Evolutionary conservation across 176 grass and related monocot genomes (phyloP), one percentile per base, ranked within the genome.

Genomic region (Ensete ventricosum): DNA sequence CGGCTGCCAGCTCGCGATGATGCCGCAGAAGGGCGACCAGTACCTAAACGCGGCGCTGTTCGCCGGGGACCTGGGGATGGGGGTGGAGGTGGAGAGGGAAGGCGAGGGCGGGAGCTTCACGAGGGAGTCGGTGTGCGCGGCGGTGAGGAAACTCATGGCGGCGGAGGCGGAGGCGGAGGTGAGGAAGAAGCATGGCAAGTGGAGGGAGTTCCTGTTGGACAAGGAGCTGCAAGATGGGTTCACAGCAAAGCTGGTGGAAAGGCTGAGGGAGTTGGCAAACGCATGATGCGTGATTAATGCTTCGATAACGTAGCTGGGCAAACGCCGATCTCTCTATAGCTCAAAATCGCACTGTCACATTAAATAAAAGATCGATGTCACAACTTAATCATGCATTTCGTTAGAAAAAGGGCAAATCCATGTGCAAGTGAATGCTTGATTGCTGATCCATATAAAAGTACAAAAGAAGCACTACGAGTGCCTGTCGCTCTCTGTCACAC

Each of bases 1-100:
- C 1, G 73, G 70, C n/a, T 83, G 83, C 59, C 67, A 62, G 13
- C 73, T 89, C 0, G 87, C 82, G 49, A 55, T 88, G 74, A 52
- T 84, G 55, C 86, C 86, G 51, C 76, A 79, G 76, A 88, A 88
- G 71, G 55, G 64, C 27, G 82, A 88, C 55, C 86, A 88, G 67
- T 85, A 14, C 80, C 13, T 82, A 8, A 85, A 85, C 49, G 78
- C 81, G 2, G 26, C 68, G 12, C 22, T 87, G 51, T 81, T 89
- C 68, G 66, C 54, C 8, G 67, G 71, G 0, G 87, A 85, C 68
- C 67, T 83, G 21, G 72, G 66, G 2, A 71, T 83, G 0, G 80
- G 87, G 16, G 76, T 69, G 13, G 86, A 84, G 69, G 86, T 88
- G 43, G 69, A 83, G 55, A 77, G 80, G 60, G 27, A 68, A 1